These are phyloP conservation scores for Fraxinus xanthoxyloides DNA, from an alignment of 305 asterid species.

Conservation along the genomic window DNA sequence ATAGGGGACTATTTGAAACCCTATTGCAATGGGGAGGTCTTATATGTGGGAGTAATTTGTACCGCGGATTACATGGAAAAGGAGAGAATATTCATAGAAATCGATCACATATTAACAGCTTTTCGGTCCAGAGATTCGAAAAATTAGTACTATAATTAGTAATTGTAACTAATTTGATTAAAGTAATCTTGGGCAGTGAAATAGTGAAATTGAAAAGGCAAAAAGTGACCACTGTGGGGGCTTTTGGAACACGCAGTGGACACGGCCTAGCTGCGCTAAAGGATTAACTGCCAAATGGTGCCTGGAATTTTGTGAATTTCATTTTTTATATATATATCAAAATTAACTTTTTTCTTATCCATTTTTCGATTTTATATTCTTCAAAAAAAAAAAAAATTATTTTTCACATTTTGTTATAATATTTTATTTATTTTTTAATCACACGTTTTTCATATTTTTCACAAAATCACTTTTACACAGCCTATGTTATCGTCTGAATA, in stretches of 20 bases:
- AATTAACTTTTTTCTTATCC: no score
- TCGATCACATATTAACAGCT: not conserved
- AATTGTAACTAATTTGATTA: not conserved
- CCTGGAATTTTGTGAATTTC: not conserved
- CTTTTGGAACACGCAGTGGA: not conserved
- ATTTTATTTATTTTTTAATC: no score
- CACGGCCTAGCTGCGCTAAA: not conserved
- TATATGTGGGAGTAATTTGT: conserved; percentile 27
- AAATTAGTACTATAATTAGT: not conserved
- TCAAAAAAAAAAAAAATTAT: no score
- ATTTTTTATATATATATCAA: no score
- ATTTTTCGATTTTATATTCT: no score
- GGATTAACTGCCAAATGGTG: not conserved
- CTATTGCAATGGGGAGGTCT: conserved; percentile 28
- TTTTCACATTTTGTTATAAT: no score
- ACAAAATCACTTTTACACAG: not conserved
- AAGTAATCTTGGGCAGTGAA: not conserved
- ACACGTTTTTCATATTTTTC: no score
- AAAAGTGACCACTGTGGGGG: not conserved
- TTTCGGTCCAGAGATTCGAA: not conserved
- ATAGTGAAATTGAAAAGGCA: not conserved
- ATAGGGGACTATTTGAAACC: conserved; percentile 39
- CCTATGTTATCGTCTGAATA: not conserved
- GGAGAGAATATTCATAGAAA: not conserved
- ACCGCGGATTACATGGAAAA: conserved; percentile 33